Base-by-base conservation (phyloP, 768 basidiomycete species). In the Kwoniella europaea region DNA sequence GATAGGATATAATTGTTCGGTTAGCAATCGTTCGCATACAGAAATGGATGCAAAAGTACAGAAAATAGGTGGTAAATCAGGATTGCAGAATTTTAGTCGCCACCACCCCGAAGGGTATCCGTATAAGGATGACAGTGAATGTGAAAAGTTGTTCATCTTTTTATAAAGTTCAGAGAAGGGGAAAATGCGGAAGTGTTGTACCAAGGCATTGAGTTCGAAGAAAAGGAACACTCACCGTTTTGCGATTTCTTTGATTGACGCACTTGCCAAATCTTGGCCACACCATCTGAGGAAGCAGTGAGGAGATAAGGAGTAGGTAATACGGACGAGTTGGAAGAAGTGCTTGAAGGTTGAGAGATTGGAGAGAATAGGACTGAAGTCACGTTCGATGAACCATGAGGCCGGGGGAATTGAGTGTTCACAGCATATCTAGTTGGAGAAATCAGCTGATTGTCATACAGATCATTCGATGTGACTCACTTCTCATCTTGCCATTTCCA, bases 321-420 rank as follows among this genome's bases (percentile, higher is more conserved):
- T 2, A 20, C n/a, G 10, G 62, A 59, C 44, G 71, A 68, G 70
- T 84, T 66, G 52, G 76, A 69, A 6, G 72, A 64, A 6, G 57
- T 56, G 12, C 68, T 64, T 18, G 56, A 46, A 1, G 71, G 58
- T 2, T 74, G 53, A 24, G 68, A 53, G 7, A 64, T 74, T 3
- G 92, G 90, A 65, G 88, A 89, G 85, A 98, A 98, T 12, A 87
- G 85, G 56, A 93, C 77, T 1, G 88, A 87, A 12, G 89, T 88
- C 41, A 97, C 86, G 67, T 85, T 86, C 53, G 85, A 83, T 44
- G 85, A 78, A 35, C 91, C 92, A 83, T 98, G 97, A 7, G 96
- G 94, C 35, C 89, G 87, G 80, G 96, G 92, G 71, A 97, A 88
- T 63, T 94, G 89, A 15, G 94, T 95, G 82, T 94, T 94, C 77